Evolutionary conservation across 139 green algal species (phyloP).

Genomic region (Nannochloris sp.): DNA sequence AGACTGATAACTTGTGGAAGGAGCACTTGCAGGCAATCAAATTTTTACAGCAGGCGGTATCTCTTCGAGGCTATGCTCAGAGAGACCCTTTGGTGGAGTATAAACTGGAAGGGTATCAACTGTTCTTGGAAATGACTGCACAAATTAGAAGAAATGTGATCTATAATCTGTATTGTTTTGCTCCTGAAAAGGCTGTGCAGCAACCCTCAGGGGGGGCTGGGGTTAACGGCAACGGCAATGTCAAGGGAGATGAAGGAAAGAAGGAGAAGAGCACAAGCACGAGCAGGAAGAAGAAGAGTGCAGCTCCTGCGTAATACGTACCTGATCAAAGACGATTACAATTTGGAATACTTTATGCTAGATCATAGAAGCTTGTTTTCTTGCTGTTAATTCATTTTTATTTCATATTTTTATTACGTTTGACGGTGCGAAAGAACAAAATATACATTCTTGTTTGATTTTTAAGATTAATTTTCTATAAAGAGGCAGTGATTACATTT

Average conservation of each 20-base stretch:
- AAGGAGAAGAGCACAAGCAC: not conserved
- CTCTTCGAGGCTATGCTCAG: slow-evolving; percentile 80
- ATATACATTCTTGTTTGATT: not conserved
- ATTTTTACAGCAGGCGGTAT: slow-evolving; percentile 95
- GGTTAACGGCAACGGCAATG: not conserved
- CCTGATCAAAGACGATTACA: no score
- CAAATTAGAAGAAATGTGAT: slow-evolving; percentile 95
- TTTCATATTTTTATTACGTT: slow-evolving; percentile 3
- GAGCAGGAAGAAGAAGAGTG: slow-evolving; percentile 3
- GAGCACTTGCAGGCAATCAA: slow-evolving; percentile 96
- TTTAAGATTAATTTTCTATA: slow-evolving; percentile 3
- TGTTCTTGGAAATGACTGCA: slow-evolving; percentile 82
- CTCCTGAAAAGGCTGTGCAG: not conserved
- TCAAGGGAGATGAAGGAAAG: no score
- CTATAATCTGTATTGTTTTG: slow-evolving; percentile 76
- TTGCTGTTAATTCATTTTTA: not conserved
- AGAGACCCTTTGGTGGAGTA: slow-evolving; percentile 97
- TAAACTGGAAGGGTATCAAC: slow-evolving; percentile 95
- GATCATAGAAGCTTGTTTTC: no score
- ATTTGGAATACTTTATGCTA: no score
- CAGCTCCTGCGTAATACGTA: not conserved
- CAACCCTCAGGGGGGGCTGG: not conserved
- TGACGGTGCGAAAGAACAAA: no score
- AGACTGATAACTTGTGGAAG: slow-evolving; percentile 98
- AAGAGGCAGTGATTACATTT: no score